phyloP scores from a whole-genome alignment of 2,329 filamentous ascomycete species.

The Colletotrichum lini region DNA sequence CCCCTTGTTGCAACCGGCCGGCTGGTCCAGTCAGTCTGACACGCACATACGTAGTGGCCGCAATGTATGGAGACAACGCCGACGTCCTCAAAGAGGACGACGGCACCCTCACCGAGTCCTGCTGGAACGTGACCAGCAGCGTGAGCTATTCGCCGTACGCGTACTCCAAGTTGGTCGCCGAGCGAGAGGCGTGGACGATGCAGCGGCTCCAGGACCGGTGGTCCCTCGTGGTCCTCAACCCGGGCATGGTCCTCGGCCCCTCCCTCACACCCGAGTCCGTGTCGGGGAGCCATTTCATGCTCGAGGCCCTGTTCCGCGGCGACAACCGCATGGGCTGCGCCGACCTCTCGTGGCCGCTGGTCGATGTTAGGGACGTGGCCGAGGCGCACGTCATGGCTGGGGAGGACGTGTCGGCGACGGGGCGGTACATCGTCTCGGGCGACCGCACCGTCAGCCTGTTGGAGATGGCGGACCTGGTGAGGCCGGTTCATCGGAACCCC shows the following conservation, averaged over 20 bases:
- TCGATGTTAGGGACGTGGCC: slow-evolving; percentile 47
- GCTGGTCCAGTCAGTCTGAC: no score
- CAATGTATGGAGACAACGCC: slow-evolving; percentile 9
- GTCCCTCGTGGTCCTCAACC: slow-evolving; percentile 39
- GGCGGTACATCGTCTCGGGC: slow-evolving; percentile 35
- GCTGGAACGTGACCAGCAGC: slow-evolving; percentile 23
- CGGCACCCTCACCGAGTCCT: slow-evolving; percentile 11
- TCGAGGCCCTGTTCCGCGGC: slow-evolving; percentile 47
- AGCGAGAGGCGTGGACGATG: slow-evolving; percentile 43
- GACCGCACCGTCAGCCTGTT: slow-evolving; percentile 26
- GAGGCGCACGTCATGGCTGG: slow-evolving; percentile 42
- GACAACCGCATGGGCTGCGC: slow-evolving; percentile 46
- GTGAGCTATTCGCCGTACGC: slow-evolving; percentile 11
- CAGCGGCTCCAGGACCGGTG: slow-evolving; percentile 38
- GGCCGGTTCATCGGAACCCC: slow-evolving; percentile 32
- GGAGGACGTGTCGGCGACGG: slow-evolving; percentile 28
- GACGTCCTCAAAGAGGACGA: slow-evolving; percentile 5
- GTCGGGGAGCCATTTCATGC: slow-evolving; percentile 47
- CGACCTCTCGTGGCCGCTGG: slow-evolving; percentile 45
- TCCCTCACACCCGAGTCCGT: slow-evolving; percentile 41
- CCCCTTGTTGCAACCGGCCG: no score
- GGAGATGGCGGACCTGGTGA: slow-evolving; percentile 34
- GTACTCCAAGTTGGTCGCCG: slow-evolving; percentile 42
- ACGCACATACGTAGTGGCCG: not conserved
- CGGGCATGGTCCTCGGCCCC: slow-evolving; percentile 41